Percentiles rank a stretch among this genome's conserved stretches.
phyloP scores from a whole-genome alignment of 73 alveolate genomes.

The Blepharisma japonicum region DNA sequence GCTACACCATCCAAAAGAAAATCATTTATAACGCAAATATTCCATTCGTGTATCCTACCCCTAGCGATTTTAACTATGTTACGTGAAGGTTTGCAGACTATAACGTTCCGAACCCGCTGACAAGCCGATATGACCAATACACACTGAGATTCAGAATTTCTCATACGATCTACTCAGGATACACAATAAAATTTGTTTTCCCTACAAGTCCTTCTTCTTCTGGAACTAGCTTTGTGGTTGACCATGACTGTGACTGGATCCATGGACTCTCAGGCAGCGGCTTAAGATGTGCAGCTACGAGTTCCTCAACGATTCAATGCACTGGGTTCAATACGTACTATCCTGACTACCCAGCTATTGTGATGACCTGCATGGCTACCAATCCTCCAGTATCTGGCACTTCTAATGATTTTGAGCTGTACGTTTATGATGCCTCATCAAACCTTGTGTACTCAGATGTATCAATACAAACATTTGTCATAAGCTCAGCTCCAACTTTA shows the following conservation, averaged over 20 bases:
- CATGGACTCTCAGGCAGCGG: conserved; percentile 18
- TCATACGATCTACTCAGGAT: background rate
- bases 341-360: background rate
- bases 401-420: background rate
- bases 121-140: background rate
- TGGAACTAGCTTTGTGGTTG: background rate
- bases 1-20: conserved; percentile 2
- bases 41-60: background rate
- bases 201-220: background rate
- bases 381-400: background rate
- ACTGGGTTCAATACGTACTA: background rate
- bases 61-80: background rate
- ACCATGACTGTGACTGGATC: background rate
- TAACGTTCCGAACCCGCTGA: conserved; percentile 9
- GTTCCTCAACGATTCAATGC: background rate
- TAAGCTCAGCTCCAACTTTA: background rate
- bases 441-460: background rate
- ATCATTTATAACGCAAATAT: background rate
- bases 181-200: background rate
- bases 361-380: background rate
- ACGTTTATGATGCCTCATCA: background rate
- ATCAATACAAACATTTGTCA: background rate
- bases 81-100: conserved; percentile 18
- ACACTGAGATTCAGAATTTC: background rate
- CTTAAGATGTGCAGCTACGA: background rate